These are phyloP conservation scores for Xanthoparmelia taractica DNA, from an alignment of 495 filamentous ascomycete genomes.

Conservation along the genomic window DNA sequence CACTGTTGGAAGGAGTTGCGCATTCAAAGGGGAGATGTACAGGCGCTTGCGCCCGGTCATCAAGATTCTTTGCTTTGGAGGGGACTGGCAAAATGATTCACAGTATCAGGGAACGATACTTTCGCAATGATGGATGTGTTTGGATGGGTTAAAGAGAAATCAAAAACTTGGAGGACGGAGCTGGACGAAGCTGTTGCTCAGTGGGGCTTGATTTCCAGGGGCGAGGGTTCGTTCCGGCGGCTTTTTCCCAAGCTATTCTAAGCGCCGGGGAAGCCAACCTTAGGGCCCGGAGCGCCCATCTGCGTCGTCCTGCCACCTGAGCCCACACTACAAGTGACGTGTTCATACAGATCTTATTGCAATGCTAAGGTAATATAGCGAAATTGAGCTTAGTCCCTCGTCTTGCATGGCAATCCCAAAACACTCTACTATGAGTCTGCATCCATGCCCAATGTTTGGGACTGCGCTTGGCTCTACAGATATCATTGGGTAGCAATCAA, in stretches of 20 bases:
- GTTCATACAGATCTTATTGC: no score
- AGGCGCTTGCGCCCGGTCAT: conserved; percentile 47
- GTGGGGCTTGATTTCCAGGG: no score
- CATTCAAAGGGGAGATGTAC: conserved; percentile 77
- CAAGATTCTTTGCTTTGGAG: not conserved
- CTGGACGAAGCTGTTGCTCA: not conserved
- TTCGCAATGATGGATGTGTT: not conserved
- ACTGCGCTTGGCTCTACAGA: no score
- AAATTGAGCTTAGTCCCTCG: no score
- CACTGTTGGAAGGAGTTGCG: conserved; percentile 58
- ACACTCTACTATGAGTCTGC: no score
- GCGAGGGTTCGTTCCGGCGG: not conserved
- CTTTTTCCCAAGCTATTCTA: not conserved
- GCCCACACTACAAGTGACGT: no score
- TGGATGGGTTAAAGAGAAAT: not conserved
- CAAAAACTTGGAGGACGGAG: not conserved
- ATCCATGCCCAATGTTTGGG: no score
- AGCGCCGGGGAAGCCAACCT: not conserved
- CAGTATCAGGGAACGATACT: not conserved
- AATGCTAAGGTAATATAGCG: no score
- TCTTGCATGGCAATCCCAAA: no score
- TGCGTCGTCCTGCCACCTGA: no score
- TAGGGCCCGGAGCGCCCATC: no score
- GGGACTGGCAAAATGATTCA: not conserved
- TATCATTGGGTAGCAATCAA: no score